phyloP scores from a whole-genome alignment of 2,329 filamentous ascomycete genomes.

The Xylaria arbuscula region DNA sequence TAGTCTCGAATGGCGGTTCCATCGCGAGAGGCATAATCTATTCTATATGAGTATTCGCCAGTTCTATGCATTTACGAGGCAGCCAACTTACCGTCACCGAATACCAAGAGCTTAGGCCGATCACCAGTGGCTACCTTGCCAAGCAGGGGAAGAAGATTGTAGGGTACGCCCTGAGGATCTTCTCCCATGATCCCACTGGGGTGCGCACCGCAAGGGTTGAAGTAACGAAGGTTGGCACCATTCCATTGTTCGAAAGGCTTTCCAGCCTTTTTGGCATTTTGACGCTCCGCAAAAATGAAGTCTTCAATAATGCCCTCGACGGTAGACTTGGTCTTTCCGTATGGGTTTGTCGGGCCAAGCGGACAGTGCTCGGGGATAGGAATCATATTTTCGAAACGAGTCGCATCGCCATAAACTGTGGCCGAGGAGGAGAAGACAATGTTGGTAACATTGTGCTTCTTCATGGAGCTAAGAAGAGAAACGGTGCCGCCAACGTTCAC shows the following conservation, averaged over 20 bases:
- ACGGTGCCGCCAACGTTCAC: conserved; percentile 97
- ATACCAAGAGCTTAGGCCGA: conserved; percentile 92
- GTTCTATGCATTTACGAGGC: neutral
- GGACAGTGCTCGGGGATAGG: conserved; percentile 98
- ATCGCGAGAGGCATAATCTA: conserved; percentile 91
- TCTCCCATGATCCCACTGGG: conserved; percentile 98
- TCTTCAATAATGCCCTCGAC: conserved; percentile 95
- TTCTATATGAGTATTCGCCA: conserved; percentile 27
- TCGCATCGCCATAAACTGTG: conserved; percentile 98
- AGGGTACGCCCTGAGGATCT: conserved; percentile 94
- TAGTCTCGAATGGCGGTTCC: conserved; percentile 97
- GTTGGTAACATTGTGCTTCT: conserved; percentile 89
- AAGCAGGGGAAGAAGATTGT: conserved; percentile 92
- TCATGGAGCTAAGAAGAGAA: conserved; percentile 86
- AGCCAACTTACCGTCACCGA: conserved; percentile 79
- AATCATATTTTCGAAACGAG: conserved; percentile 96
- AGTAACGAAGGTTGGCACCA: conserved; percentile 91
- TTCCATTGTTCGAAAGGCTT: conserved; percentile 88
- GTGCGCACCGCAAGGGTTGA: conserved; percentile 96
- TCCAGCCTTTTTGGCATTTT: conserved; percentile 81
- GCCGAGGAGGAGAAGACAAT: conserved; percentile 99
- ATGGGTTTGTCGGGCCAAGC: conserved; percentile 95
- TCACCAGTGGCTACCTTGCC: conserved; percentile 97
- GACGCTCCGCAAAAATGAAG: conserved; percentile 86
- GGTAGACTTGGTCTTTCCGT: conserved; percentile 94